Percentiles rank a stretch among this genome's conserved stretches.
Evolutionary conservation across 2,329 filamentous ascomycete species (phyloP).

Genomic region (Scedosporium minutisporum): DNA sequence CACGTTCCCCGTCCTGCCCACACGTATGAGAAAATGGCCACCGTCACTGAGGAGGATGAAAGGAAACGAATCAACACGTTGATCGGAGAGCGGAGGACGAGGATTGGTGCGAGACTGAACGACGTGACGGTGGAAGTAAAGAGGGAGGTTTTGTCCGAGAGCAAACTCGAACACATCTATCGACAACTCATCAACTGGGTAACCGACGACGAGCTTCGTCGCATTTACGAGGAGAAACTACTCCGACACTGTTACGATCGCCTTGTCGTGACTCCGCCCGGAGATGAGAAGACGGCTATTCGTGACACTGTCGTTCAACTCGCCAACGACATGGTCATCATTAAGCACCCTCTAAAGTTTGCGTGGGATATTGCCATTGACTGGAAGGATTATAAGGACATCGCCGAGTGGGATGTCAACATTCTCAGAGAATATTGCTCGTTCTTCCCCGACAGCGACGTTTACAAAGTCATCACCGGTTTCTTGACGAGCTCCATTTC

Average conservation of each 20-base stretch:
- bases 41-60: conserved; percentile 78
- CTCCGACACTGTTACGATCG: conserved; percentile 72
- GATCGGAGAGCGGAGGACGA: conserved; percentile 79
- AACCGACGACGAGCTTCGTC: conserved; percentile 71
- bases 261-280: conserved; percentile 56
- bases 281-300: conserved; percentile 58
- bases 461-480: conserved; percentile 71
- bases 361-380: conserved; percentile 89
- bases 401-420: conserved; percentile 67
- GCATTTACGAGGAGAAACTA: conserved; percentile 83
- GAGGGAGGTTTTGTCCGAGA: conserved; percentile 67
- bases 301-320: conserved; percentile 64
- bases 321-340: conserved; percentile 88
- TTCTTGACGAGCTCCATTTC: conserved; percentile 78
- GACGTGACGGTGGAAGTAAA: conserved; percentile 84
- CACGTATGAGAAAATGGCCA: conserved; percentile 73
- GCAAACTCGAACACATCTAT: conserved; percentile 72
- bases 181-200: conserved; percentile 83
- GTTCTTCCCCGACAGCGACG: conserved; percentile 75
- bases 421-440: conserved; percentile 72
- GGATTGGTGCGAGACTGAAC: conserved; percentile 72
- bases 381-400: conserved; percentile 70
- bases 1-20: conserved; percentile 68
- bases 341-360: conserved; percentile 79
- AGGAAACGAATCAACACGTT: conserved; percentile 81